phyloP scores from a whole-genome alignment of 2,329 filamentous ascomycete genomes.

The Colletotrichum sidae region DNA sequence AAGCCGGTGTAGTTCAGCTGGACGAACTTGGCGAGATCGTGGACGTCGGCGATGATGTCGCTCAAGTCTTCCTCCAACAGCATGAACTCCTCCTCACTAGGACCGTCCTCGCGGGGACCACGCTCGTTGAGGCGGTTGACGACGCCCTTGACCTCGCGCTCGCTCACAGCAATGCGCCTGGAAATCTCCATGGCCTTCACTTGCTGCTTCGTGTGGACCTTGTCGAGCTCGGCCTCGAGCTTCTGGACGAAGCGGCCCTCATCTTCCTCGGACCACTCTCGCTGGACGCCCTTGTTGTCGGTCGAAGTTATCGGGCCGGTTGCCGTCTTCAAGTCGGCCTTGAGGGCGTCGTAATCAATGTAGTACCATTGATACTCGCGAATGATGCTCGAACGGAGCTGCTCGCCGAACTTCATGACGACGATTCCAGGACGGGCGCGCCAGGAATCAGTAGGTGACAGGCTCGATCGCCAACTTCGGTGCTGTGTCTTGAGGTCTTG shows the following conservation, averaged over 20 bases:
- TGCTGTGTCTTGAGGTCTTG: slow-evolving; percentile 60
- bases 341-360: slow-evolving; percentile 96
- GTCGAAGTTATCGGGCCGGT: slow-evolving; percentile 57
- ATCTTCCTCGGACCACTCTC: slow-evolving; percentile 89
- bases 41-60: slow-evolving; percentile 98
- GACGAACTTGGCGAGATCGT: slow-evolving; percentile 97
- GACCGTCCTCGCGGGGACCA: slow-evolving; percentile 67
- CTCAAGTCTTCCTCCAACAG: slow-evolving; percentile 93
- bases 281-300: slow-evolving; percentile 46
- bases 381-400: slow-evolving; percentile 94
- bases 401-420: slow-evolving; percentile 91
- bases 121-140: slow-evolving; percentile 78
- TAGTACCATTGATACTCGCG: slow-evolving; percentile 99
- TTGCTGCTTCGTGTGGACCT: slow-evolving; percentile 97
- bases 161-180: slow-evolving; percentile 85
- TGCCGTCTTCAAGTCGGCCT: slow-evolving; percentile 83
- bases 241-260: slow-evolving; percentile 88
- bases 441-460: slow-evolving; percentile 42
- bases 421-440: slow-evolving; percentile 62
- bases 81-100: slow-evolving; percentile 92
- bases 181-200: slow-evolving; percentile 97
- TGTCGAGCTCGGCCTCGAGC: slow-evolving; percentile 93
- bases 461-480: slow-evolving; percentile 54
- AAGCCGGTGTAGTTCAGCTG: slow-evolving; percentile 99
- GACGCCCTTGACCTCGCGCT: slow-evolving; percentile 90